Percentiles rank a stretch among this genome's conserved stretches.
phyloP scores from a whole-genome alignment of 257 asterid genomes.

The Penstemon barbatus region DNA sequence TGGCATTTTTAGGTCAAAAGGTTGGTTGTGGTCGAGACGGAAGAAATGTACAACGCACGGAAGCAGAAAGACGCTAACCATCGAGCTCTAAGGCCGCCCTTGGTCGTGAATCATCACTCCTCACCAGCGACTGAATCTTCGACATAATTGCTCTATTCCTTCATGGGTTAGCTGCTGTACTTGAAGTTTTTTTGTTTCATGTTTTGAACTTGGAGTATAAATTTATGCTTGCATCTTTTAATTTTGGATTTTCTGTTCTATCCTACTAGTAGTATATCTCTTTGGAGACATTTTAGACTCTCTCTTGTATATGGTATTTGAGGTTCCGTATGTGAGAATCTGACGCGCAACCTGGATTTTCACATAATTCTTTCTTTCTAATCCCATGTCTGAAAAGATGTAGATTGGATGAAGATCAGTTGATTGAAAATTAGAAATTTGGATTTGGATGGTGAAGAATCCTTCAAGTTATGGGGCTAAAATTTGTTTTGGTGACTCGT shows the following conservation, averaged over 20 bases:
- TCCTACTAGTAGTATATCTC: not conserved
- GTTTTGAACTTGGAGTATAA: not conserved
- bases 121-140: constrained; percentile 28
- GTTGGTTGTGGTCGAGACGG: constrained; percentile 58
- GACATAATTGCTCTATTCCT: constrained; percentile 24
- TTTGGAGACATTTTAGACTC: not conserved
- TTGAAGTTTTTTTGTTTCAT: not conserved
- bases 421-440: not conserved
- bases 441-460: not conserved
- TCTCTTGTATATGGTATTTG: too few species aligned
- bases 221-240: not conserved
- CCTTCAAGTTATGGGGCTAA: too few species aligned
- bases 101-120: constrained; percentile 45
- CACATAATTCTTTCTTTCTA: not conserved
- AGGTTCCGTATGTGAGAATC: not conserved
- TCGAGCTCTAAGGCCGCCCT: constrained; percentile 67
- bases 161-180: constrained; percentile 28
- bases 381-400: not conserved
- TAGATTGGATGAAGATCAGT: not conserved
- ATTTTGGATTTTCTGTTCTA: not conserved
- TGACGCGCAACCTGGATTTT: too few species aligned
- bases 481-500: too few species aligned
- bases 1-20: constrained; percentile 57
- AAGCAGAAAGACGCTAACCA: constrained; percentile 59
- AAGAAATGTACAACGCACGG: constrained; percentile 67